Percentiles rank a stretch among this genome's conserved stretches.
Evolutionary conservation across 495 filamentous ascomycete genomes (phyloP).

Genomic region (Aspergillus panamensis): DNA sequence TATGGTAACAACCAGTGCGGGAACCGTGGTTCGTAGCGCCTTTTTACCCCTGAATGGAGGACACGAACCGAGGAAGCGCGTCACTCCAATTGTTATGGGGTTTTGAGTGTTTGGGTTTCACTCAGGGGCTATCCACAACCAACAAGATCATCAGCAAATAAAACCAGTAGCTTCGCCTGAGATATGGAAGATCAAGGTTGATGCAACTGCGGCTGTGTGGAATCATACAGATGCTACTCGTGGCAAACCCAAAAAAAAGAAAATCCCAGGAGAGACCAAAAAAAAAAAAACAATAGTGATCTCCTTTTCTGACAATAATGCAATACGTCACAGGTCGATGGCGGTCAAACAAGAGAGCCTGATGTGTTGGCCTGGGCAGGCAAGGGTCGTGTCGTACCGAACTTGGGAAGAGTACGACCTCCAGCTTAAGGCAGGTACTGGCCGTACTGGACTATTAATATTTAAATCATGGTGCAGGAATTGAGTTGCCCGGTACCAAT

Average conservation of each 20-base stretch:
- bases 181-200: no score
- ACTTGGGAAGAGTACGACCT: neutral
- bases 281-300: neutral
- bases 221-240: neutral
- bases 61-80: constrained; percentile 20
- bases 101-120: neutral
- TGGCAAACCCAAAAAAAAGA: neutral
- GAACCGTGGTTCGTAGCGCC: constrained; percentile 35
- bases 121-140: constrained; percentile 10
- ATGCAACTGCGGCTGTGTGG: neutral
- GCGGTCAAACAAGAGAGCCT: constrained; percentile 14
- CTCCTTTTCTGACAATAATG: neutral
- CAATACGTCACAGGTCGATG: constrained; percentile 15
- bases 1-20: constrained; percentile 11
- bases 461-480: neutral
- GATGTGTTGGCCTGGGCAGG: constrained; percentile 4
- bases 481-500: constrained; percentile 15
- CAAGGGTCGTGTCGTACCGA: neutral
- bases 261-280: neutral
- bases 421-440: neutral
- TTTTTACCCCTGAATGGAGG: constrained; percentile 33
- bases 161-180: no score
- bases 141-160: neutral
- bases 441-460: no score
- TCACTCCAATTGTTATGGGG: constrained; percentile 18